Percentiles rank a stretch among this genome's conserved stretches.
phyloP scores from a whole-genome alignment of 2,329 filamentous ascomycete genomes.

The Dothideomycetidae sp. region DNA sequence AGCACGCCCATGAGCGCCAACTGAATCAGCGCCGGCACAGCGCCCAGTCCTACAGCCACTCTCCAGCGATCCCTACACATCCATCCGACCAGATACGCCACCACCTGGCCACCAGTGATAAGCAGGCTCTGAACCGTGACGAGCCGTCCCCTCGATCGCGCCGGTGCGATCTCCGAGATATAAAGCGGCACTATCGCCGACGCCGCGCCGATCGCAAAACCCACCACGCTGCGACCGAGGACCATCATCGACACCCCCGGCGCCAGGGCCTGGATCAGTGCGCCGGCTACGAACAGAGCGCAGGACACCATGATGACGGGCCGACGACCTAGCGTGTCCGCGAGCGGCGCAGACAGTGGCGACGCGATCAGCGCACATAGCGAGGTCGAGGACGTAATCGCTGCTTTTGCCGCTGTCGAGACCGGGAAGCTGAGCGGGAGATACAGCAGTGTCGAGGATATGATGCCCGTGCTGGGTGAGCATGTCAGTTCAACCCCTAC shows the following conservation, averaged over 20 bases:
- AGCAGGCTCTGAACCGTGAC: conserved; percentile 73
- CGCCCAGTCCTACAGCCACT: conserved; percentile 82
- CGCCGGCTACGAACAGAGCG: conserved; percentile 53
- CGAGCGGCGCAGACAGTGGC: conserved; percentile 39
- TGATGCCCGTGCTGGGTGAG: conserved; percentile 48
- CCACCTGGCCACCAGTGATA: conserved; percentile 75
- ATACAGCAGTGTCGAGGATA: conserved; percentile 45
- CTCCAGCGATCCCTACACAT: conserved; percentile 55
- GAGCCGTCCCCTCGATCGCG: conserved; percentile 53
- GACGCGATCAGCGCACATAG: conserved; percentile 43
- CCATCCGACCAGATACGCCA: conserved; percentile 79
- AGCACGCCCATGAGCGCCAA: conserved; percentile 52
- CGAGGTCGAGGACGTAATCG: conserved; percentile 45
- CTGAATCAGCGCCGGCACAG: conserved; percentile 60
- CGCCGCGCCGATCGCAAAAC: conserved; percentile 58
- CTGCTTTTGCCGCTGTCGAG: conserved; percentile 42
- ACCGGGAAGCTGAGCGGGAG: conserved; percentile 32
- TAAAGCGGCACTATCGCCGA: conserved; percentile 68
- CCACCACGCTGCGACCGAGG: conserved; percentile 52
- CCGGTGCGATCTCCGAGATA: conserved; percentile 18
- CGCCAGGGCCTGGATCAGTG: conserved; percentile 48
- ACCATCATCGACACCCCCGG: conserved; percentile 48
- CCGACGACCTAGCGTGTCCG: conserved; percentile 34
- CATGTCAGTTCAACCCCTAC: too few relatives aligned
- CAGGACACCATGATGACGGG: conserved; percentile 41